Percentiles rank a stretch among this genome's conserved stretches.
phyloP scores from a whole-genome alignment of 257 asterid species.

The Striga asiatica region DNA sequence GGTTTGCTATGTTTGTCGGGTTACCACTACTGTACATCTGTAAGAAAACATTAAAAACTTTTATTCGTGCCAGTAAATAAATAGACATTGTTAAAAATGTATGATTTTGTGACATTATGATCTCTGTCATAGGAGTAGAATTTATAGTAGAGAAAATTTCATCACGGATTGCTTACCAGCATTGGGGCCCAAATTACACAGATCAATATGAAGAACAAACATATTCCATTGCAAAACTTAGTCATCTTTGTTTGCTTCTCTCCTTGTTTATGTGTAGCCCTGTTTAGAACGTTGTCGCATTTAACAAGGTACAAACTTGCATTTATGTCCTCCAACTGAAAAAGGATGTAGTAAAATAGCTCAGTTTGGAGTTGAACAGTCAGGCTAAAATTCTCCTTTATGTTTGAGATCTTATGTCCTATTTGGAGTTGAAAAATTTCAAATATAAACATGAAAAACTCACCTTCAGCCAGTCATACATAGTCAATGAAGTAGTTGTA shows the following conservation, averaged over 20 bases:
- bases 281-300: slow-evolving; percentile 81
- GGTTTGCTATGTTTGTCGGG: slow-evolving; percentile 95
- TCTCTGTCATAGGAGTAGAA: background rate
- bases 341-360: background rate
- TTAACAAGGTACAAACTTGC: slow-evolving; percentile 98
- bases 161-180: slow-evolving; percentile 51
- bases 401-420: too few species aligned
- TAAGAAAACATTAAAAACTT: slow-evolving; percentile 13
- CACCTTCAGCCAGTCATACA: slow-evolving; percentile 99
- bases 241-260: slow-evolving; percentile 91
- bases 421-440: too few species aligned
- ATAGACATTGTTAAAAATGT: background rate
- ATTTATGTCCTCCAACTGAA: slow-evolving; percentile 95
- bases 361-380: too few species aligned
- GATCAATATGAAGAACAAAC: slow-evolving; percentile 73
- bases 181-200: slow-evolving; percentile 99
- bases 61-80: background rate
- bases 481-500: slow-evolving; percentile 87
- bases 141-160: slow-evolving; percentile 10
- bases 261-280: slow-evolving; percentile 87
- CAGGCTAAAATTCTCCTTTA: too few species aligned
- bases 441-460: slow-evolving; percentile 15
- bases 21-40: slow-evolving; percentile 99
- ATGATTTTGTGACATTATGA: background rate
- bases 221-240: slow-evolving; percentile 89